These are phyloP conservation scores for Stagonosporopsis vannaccii DNA, from an alignment of 2,329 filamentous ascomycete genomes.

Conservation along the genomic window DNA sequence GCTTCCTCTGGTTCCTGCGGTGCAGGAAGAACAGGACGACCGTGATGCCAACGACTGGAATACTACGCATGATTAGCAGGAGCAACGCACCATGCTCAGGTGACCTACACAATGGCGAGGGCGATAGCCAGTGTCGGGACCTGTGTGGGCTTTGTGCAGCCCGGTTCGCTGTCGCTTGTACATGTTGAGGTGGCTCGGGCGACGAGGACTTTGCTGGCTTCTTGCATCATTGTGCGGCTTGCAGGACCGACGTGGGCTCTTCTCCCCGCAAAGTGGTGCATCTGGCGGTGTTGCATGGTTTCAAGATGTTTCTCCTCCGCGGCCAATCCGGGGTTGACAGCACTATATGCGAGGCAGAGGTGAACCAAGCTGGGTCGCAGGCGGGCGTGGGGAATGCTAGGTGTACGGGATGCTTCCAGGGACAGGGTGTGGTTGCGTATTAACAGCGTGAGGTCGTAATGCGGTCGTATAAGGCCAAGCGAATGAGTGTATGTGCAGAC, in stretches of 20 bases:
- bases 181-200: slow-evolving; percentile 36
- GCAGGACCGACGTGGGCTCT: slow-evolving; percentile 29
- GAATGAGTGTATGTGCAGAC: slow-evolving; percentile 13
- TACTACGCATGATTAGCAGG: slow-evolving; percentile 60
- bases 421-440: slow-evolving; percentile 27
- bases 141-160: slow-evolving; percentile 47
- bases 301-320: slow-evolving; percentile 23
- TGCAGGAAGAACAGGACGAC: slow-evolving; percentile 78
- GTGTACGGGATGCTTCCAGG: background rate
- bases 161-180: slow-evolving; percentile 43
- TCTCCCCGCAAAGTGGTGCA: slow-evolving; percentile 40
- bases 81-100: background rate
- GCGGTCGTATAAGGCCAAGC: slow-evolving; percentile 33
- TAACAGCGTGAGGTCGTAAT: slow-evolving; percentile 48
- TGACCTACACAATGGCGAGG: slow-evolving; percentile 44
- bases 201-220: slow-evolving; percentile 36
- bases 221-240: slow-evolving; percentile 34
- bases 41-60: slow-evolving; percentile 74
- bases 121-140: slow-evolving; percentile 44
- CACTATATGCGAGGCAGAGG: slow-evolving; percentile 29
- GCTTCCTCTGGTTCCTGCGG: slow-evolving; percentile 75
- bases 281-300: slow-evolving; percentile 42
- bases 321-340: slow-evolving; percentile 22
- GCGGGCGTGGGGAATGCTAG: slow-evolving; percentile 13
- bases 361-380: slow-evolving; percentile 12